Evolutionary conservation across 1,139 yeast species (phyloP).

Genomic region (Nakaseomyces nivariensis): DNA sequence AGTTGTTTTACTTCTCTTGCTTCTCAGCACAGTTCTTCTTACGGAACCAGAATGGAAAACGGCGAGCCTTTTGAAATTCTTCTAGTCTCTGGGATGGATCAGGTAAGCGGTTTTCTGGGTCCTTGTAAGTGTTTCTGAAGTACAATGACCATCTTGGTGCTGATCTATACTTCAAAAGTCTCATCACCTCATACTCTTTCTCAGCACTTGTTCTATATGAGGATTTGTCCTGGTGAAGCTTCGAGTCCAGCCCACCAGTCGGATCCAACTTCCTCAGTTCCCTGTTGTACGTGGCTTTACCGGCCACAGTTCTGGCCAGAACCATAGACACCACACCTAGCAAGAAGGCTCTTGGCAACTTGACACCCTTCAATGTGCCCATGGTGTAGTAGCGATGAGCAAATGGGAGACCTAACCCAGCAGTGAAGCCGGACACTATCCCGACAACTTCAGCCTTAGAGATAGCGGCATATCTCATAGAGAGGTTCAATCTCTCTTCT

Average conservation of each 20-base stretch:
- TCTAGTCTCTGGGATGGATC: conserved; percentile 29
- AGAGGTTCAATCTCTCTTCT: conserved; percentile 22
- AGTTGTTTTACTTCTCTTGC: background rate
- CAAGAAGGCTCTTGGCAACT: conserved; percentile 28
- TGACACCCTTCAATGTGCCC: conserved; percentile 28
- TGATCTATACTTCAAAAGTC: conserved; percentile 27
- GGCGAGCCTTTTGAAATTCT: conserved; percentile 17
- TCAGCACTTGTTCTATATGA: conserved; percentile 1
- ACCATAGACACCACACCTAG: conserved; percentile 30
- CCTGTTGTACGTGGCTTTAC: conserved; percentile 22
- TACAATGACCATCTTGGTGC: conserved; percentile 33
- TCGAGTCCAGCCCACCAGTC: conserved; percentile 8
- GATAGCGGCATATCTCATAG: conserved; percentile 17
- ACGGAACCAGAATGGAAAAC: background rate
- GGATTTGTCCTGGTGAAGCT: no score
- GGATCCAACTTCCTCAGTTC: conserved; percentile 24
- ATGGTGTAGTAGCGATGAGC: conserved; percentile 24
- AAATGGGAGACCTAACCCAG: conserved; percentile 28
- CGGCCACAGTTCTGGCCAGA: conserved; percentile 24
- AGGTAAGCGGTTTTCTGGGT: conserved; percentile 32
- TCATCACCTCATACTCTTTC: conserved; percentile 30
- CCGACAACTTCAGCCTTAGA: conserved; percentile 20
- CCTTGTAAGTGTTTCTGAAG: conserved; percentile 29
- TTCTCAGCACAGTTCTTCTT: background rate
- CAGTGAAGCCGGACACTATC: conserved; percentile 31